A percentile compares a stretch with the other conserved stretches of the same genome.
Conservation (phyloP, 805 yeast species). For the Kuraishia capsulata region DNA sequence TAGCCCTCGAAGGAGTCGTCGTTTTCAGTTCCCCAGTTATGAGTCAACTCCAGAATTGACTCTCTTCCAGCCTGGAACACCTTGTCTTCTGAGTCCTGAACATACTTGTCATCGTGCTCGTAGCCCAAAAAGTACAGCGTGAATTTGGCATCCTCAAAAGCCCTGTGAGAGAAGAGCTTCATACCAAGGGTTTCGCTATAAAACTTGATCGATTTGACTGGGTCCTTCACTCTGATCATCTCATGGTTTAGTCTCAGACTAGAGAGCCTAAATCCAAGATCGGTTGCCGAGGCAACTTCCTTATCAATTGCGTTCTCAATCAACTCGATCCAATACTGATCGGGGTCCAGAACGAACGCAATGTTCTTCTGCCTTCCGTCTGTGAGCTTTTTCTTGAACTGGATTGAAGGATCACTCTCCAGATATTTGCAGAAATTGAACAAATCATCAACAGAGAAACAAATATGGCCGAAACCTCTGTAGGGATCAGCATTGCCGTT, state of each 20-base stretch:
- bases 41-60: constrained; percentile 81
- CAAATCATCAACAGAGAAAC: constrained; percentile 79
- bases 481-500: constrained; percentile 81
- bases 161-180: constrained; percentile 52
- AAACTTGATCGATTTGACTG: constrained; percentile 63
- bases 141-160: constrained; percentile 64
- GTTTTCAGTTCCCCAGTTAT: constrained; percentile 90
- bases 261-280: constrained; percentile 9
- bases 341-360: constrained; percentile 93
- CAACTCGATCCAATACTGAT: constrained; percentile 94
- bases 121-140: constrained; percentile 82
- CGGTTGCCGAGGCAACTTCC: constrained; percentile 26
- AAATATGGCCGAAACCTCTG: constrained; percentile 92
- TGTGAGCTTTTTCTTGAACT: constrained; percentile 70
- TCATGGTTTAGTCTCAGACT: constrained; percentile 69
- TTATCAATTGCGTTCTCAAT: constrained; percentile 46
- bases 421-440: constrained; percentile 49
- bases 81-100: constrained; percentile 30
- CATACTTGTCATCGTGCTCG: constrained; percentile 32
- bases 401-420: constrained; percentile 46
- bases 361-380: constrained; percentile 93
- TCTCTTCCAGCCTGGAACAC: constrained; percentile 36
- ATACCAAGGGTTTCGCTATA: constrained; percentile 77
- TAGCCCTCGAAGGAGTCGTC: constrained; percentile 65
- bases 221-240: constrained; percentile 90